Evolutionary conservation across 768 basidiomycete species (phyloP), one percentile per base, ranked within the genome.

Genomic region (Coprinopsis sp.): DNA sequence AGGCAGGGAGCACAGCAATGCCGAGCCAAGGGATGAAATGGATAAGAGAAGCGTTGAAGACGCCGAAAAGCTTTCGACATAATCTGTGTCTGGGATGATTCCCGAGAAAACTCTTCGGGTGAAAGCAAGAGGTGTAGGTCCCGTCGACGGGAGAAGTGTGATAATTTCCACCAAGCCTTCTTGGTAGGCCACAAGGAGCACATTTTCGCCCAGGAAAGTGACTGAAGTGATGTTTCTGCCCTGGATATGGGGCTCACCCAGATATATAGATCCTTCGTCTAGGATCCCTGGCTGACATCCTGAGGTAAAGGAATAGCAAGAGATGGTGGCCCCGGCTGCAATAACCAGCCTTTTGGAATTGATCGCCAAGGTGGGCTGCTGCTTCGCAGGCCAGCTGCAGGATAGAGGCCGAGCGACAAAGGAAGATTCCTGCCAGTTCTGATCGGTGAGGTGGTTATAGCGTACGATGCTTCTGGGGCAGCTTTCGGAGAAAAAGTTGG

Each of bases 371-470:
- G 70, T 54, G 4, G 86, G 81, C 47, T 77, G 81, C 4, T 73
- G 61, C 54, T 75, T 84, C 19, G 67, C 69, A 4, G 54, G 12
- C 85, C 85, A 88, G 8, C 74, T 71, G 21, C 67, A 66, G 18
- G 81, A 77, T 7, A 88, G 69, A 2, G 84, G 85, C 1, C 82
- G 76, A 3, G 84, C 83, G 18, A 84, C 63, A 49, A 85, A 85
- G 36, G 65, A 56, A 33, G 60, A 58, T 18, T 54, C 59, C 3
- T 64, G 51, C 86, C 86, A 88, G 10, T 74, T 66, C 3, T 55
- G 50, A 57, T 87, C 84, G 4, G 72, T 58, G 6, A 77, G 58
- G n/a, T 62, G 58, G 52, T 84, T 67, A 51, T 84, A 81, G 38
- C 68, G 71, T 1, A 72, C 74, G 49, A 70, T 69, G 1, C 50